Evolutionary conservation across 306 rosid genomes (phyloP).

Genomic region (Elaeagnus macrophylla): DNA sequence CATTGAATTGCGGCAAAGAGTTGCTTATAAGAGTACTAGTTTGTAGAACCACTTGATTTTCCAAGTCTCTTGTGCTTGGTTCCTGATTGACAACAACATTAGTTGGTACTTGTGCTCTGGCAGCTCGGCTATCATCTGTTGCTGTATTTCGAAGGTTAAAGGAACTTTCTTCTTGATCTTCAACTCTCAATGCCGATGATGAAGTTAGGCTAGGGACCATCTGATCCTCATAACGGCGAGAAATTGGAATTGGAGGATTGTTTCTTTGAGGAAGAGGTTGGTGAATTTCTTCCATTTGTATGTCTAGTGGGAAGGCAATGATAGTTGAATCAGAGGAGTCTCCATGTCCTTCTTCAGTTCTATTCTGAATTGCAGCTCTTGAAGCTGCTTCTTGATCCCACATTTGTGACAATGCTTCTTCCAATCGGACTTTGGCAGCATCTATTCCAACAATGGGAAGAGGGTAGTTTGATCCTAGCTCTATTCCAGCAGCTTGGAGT

Average conservation of each 20-base stretch:
- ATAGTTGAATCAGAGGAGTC: slow-evolving; percentile 62
- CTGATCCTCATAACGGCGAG: slow-evolving; percentile 65
- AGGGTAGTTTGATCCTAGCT: slow-evolving; percentile 82
- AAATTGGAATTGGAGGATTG: slow-evolving; percentile 27
- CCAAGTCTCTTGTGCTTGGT: slow-evolving; percentile 26
- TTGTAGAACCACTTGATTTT: slow-evolving; percentile 32
- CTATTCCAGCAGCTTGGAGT: slow-evolving; percentile 90
- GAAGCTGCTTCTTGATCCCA: slow-evolving; percentile 83
- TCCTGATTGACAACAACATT: slow-evolving; percentile 38
- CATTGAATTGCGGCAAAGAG: slow-evolving; percentile 20
- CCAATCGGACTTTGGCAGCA: slow-evolving; percentile 59
- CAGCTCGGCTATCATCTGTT: slow-evolving; percentile 44
- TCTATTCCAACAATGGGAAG: slow-evolving; percentile 73
- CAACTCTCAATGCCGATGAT: slow-evolving; percentile 44
- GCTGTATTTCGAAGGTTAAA: slow-evolving; percentile 32
- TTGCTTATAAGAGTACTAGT: slow-evolving; percentile 21
- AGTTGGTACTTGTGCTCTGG: slow-evolving; percentile 82
- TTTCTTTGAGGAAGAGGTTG: slow-evolving; percentile 42
- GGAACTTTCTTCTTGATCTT: slow-evolving; percentile 57
- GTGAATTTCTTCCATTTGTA: slow-evolving; percentile 57
- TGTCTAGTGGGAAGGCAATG: slow-evolving; percentile 62
- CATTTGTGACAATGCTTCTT: slow-evolving; percentile 60
- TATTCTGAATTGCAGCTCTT: slow-evolving; percentile 67
- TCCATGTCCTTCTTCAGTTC: slow-evolving; percentile 89
- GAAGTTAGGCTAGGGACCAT: slow-evolving; percentile 84